Percentiles rank a stretch among this genome's conserved stretches.
Evolutionary conservation across 1,139 yeast genomes (phyloP).

Genomic region (Meyerozyma athensensis): DNA sequence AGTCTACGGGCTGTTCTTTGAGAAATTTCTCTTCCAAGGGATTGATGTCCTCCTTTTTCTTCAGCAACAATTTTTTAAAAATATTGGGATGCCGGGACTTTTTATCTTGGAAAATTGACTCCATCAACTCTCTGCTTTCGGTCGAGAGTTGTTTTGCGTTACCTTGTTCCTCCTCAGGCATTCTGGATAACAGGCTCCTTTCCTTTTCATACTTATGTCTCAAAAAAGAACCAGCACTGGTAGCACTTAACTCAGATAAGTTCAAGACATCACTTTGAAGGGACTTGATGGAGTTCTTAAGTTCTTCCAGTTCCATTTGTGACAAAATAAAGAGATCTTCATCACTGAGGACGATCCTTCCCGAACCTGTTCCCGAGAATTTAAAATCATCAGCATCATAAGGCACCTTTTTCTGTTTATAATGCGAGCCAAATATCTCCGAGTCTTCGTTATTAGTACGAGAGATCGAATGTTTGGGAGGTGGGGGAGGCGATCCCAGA

Average conservation of each 20-base stretch:
- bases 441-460: constrained; percentile 5
- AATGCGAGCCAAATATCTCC: neutral
- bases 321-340: constrained; percentile 30
- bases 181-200: constrained; percentile 20
- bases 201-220: constrained; percentile 60
- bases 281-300: constrained; percentile 39
- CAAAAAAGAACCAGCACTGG: constrained; percentile 81
- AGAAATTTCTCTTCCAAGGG: constrained; percentile 33
- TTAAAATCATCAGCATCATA: constrained; percentile 39
- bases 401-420: constrained; percentile 18
- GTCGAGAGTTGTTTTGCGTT: constrained; percentile 17
- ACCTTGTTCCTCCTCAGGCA: constrained; percentile 5
- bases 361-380: constrained; percentile 23
- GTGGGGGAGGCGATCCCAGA: constrained; percentile 47
- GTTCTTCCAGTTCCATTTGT: constrained; percentile 33
- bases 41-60: constrained; percentile 26
- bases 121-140: constrained; percentile 29
- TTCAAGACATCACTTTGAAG: constrained; percentile 47
- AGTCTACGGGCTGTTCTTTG: constrained; percentile 31
- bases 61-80: constrained; percentile 48
- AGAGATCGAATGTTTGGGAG: constrained; percentile 33
- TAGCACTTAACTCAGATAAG: constrained; percentile 71
- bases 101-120: constrained; percentile 42
- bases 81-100: constrained; percentile 47
- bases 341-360: constrained; percentile 17